A percentile compares a stretch with the other conserved stretches of the same genome.
Evolutionary conservation across 2,329 filamentous ascomycete genomes (phyloP).

Genomic region (Fusarium tricinctum): DNA sequence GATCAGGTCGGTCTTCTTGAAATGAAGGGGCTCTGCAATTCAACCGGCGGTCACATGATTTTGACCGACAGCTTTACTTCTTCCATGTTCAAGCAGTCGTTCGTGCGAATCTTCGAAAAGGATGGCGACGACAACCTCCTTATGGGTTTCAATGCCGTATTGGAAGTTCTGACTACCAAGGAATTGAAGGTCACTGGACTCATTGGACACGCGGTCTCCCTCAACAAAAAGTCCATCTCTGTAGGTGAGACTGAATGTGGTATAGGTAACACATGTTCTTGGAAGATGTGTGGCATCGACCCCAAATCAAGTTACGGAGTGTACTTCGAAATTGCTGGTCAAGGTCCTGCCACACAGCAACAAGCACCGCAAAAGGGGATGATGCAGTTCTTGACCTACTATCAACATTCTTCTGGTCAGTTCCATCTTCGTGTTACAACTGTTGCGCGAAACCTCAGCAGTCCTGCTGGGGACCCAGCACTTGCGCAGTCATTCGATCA

Average conservation of each 20-base stretch:
- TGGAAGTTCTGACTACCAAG: constrained; percentile 97
- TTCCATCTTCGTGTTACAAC: constrained; percentile 97
- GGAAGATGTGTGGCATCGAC: constrained; percentile 99
- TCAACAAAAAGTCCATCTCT: constrained; percentile 98
- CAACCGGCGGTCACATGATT: constrained; percentile 97
- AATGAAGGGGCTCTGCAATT: constrained; percentile 98
- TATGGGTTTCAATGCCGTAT: constrained; percentile 97
- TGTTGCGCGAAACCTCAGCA: constrained; percentile 89
- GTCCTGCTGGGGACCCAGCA: constrained; percentile 92
- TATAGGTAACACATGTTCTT: constrained; percentile 97
- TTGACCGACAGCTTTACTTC: constrained; percentile 98
- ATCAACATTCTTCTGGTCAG: constrained; percentile 96
- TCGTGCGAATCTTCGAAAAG: constrained; percentile 96
- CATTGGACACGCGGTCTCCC: constrained; percentile 94
- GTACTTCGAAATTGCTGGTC: constrained; percentile 97
- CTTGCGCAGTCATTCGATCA: constrained; percentile 98
- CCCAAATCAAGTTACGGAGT: constrained; percentile 93
- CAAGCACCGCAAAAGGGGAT: constrained; percentile 91
- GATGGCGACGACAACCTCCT: constrained; percentile 93
- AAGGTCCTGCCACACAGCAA: constrained; percentile 88
- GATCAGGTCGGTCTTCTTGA: constrained; percentile 97
- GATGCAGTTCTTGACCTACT: constrained; percentile 99
- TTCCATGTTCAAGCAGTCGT: constrained; percentile 99
- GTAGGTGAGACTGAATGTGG: constrained; percentile 98
- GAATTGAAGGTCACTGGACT: constrained; percentile 98